Percentiles rank a stretch among this genome's conserved stretches.
phyloP scores from a whole-genome alignment of 2,329 filamentous ascomycete genomes.

The Macrophomina phaseolina region DNA sequence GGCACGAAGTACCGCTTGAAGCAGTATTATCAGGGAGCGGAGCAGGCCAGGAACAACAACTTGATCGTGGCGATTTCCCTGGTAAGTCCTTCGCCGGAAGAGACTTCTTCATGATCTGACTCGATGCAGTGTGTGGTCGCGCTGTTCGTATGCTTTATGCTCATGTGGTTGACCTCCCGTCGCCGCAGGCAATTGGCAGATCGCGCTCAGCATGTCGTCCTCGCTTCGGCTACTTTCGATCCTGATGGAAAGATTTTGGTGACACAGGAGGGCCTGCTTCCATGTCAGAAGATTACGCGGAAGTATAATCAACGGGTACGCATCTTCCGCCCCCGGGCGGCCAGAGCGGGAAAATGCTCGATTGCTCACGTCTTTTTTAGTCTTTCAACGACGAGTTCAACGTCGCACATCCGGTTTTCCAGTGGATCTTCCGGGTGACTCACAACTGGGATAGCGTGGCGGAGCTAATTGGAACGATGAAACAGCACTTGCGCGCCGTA shows the following conservation, averaged over 20 bases:
- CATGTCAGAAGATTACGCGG: conserved; percentile 78
- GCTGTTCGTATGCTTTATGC: conserved; percentile 38
- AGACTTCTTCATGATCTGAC: conserved; percentile 2
- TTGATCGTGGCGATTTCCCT: conserved; percentile 75
- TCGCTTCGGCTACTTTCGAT: conserved; percentile 71
- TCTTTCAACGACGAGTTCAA: conserved; percentile 77
- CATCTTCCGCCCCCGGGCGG: background rate
- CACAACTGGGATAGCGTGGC: conserved; percentile 75
- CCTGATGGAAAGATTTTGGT: conserved; percentile 70
- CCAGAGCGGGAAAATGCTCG: background rate
- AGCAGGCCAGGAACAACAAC: conserved; percentile 63
- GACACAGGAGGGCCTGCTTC: conserved; percentile 70
- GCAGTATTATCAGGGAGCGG: conserved; percentile 47
- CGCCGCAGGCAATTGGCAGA: conserved; percentile 46
- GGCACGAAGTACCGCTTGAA: conserved; percentile 71
- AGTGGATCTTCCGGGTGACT: conserved; percentile 85
- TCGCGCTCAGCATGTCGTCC: conserved; percentile 59
- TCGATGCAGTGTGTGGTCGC: conserved; percentile 46
- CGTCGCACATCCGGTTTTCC: conserved; percentile 77
- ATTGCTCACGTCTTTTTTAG: conserved; percentile 32
- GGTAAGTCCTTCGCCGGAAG: conserved; percentile 52
- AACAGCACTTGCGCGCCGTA: conserved; percentile 65
- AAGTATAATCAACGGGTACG: conserved; percentile 38
- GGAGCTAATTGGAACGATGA: conserved; percentile 74
- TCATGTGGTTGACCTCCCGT: conserved; percentile 45